phyloP scores from a whole-genome alignment of 352 stramenopile species.

The Phytopythium litorale region DNA sequence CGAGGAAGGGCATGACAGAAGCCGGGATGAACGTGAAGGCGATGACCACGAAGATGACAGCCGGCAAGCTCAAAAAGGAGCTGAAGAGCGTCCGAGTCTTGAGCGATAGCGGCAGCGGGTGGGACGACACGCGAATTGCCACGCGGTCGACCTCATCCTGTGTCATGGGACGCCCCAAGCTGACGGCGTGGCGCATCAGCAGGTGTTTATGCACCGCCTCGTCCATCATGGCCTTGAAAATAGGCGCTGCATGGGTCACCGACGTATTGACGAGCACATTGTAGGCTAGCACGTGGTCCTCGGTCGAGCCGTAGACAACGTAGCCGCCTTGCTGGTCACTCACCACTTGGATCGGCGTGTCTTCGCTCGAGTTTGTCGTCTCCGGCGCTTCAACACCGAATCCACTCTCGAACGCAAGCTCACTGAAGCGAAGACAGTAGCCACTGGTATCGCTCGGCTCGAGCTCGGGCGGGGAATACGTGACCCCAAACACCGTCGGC shows the following conservation, averaged over 20 bases:
- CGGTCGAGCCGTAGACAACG: slow-evolving; percentile 36
- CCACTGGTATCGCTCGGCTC: slow-evolving; percentile 45
- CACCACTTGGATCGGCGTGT: slow-evolving; percentile 3
- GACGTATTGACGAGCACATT: slow-evolving; percentile 63
- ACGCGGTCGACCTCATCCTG: slow-evolving; percentile 13
- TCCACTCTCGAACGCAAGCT: slow-evolving; percentile 45
- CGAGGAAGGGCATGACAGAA: slow-evolving; percentile 93
- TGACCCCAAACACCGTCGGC: slow-evolving; percentile 48
- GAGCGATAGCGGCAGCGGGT: slow-evolving; percentile 59
- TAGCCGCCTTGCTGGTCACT: slow-evolving; percentile 51
- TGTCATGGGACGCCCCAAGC: not conserved
- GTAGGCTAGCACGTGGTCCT: slow-evolving; percentile 43
- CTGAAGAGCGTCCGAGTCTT: slow-evolving; percentile 54
- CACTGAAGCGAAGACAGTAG: slow-evolving; percentile 51
- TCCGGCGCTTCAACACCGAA: slow-evolving; percentile 18
- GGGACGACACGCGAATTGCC: slow-evolving; percentile 37
- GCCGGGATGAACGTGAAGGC: slow-evolving; percentile 93
- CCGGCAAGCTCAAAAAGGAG: slow-evolving; percentile 66
- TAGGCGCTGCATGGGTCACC: slow-evolving; percentile 32
- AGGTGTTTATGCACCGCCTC: slow-evolving; percentile 52
- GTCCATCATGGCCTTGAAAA: slow-evolving; percentile 63
- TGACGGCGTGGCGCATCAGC: slow-evolving; percentile 7
- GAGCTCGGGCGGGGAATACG: slow-evolving; percentile 37
- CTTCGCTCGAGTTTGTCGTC: not conserved
- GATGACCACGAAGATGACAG: slow-evolving; percentile 86